These are phyloP conservation scores for Sordariomycetes sp. DNA, from an alignment of 2,329 filamentous ascomycete genomes.

Conservation along the genomic window DNA sequence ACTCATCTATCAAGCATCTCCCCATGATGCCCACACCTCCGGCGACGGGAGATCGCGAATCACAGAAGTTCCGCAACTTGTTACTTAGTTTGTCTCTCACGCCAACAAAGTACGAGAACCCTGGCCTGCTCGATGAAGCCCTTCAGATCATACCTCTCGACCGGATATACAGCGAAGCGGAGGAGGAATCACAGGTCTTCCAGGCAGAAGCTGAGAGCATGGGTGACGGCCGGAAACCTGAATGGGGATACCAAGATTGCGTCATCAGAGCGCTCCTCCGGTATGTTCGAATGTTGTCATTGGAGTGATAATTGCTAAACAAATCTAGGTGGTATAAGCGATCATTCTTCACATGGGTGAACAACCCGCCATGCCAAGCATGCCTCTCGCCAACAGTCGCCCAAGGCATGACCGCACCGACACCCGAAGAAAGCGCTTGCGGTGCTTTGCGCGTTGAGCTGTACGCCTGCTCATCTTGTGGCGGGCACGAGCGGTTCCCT, in stretches of 20 bases:
- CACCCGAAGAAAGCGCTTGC: conserved; percentile 80
- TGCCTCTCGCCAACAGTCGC: conserved; percentile 78
- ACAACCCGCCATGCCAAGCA: conserved; percentile 78
- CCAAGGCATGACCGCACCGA: conserved; percentile 74
- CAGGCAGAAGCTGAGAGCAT: conserved; percentile 83
- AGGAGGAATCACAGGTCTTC: conserved; percentile 84
- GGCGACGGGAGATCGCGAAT: conserved; percentile 50
- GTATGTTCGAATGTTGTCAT: conserved; percentile 36
- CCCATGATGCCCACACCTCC: conserved; percentile 64
- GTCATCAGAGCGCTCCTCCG: conserved; percentile 80
- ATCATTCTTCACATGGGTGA: conserved; percentile 93
- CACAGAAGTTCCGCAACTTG: conserved; percentile 71
- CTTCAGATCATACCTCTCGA: conserved; percentile 79
- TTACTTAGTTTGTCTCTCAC: conserved; percentile 79
- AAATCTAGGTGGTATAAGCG: conserved; percentile 74
- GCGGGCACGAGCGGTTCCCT: conserved; percentile 79
- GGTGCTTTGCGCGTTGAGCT: conserved; percentile 83
- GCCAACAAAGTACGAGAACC: conserved; percentile 92
- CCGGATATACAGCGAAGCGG: conserved; percentile 84
- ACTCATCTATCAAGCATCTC: conserved; percentile 39
- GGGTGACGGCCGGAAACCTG: conserved; percentile 67
- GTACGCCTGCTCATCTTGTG: conserved; percentile 79
- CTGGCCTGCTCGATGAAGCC: conserved; percentile 86
- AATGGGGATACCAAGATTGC: conserved; percentile 98
- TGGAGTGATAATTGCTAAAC: conserved; percentile 9